Conservation (phyloP, 805 yeast genomes). For the Myxozyma sirexii region DNA sequence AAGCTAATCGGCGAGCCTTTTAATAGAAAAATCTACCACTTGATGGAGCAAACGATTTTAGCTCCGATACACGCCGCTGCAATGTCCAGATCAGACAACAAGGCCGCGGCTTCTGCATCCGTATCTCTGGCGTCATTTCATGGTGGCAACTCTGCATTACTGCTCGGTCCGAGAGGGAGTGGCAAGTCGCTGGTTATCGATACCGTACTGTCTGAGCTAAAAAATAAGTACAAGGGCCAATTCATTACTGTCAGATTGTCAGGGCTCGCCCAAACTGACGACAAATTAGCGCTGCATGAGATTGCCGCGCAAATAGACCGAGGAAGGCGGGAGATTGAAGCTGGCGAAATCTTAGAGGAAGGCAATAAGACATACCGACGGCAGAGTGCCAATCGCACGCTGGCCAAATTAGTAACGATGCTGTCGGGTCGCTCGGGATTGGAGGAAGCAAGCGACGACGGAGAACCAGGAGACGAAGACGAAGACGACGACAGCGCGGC, state of each 20-base stretch:
- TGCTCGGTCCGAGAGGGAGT: slow-evolving; percentile 77
- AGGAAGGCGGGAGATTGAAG: slow-evolving; percentile 38
- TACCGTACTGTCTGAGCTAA: slow-evolving; percentile 54
- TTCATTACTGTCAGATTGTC: slow-evolving; percentile 66
- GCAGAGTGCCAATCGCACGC: slow-evolving; percentile 11
- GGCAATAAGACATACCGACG: not conserved
- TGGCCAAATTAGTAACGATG: slow-evolving; percentile 35
- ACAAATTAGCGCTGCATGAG: slow-evolving; percentile 76
- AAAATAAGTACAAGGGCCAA: slow-evolving; percentile 46
- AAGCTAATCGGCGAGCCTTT: not conserved
- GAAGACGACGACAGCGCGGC: slow-evolving; percentile 8
- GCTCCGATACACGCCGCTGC: slow-evolving; percentile 15
- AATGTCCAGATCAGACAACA: not conserved
- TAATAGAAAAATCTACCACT: slow-evolving; percentile 51
- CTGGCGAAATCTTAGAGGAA: slow-evolving; percentile 2
- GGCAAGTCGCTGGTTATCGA: slow-evolving; percentile 74
- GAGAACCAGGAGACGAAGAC: slow-evolving; percentile 11
- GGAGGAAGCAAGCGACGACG: slow-evolving; percentile 27
- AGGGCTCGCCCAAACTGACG: slow-evolving; percentile 75
- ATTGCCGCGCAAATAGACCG: slow-evolving; percentile 81
- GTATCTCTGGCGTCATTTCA: slow-evolving; percentile 7
- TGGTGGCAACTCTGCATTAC: slow-evolving; percentile 78
- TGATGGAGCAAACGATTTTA: slow-evolving; percentile 26
- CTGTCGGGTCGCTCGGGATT: slow-evolving; percentile 38
- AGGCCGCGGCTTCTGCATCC: slow-evolving; percentile 3